Base-by-base conservation (phyloP, 148 eudicot species). In the Selenicereus undatus region DNA sequence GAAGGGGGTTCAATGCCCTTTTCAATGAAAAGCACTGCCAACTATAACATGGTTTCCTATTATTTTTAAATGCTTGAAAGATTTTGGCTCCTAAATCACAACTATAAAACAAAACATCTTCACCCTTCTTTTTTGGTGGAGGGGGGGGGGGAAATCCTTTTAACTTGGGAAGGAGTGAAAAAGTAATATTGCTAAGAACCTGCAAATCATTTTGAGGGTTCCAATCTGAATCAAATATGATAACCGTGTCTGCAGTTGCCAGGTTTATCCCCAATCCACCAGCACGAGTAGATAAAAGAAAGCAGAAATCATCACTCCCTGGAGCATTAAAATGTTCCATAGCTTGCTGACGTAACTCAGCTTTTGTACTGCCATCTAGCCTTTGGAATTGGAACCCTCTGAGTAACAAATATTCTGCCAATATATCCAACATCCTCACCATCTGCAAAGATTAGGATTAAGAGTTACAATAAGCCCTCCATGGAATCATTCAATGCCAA, bases 291-390 rank as follows among this genome's bases (percentile, higher is more conserved):
- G 99, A 97, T 64, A 97, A 94, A 86, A 97, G 99, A 82, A 97
- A 97, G 85, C 99, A 97, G 87, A 97, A 97, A 85, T 97, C 99
- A 79, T 97, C 99, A 86, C 99, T 97, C n/a, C 96, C 97, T 77
- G 95, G 93, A 42, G 99, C 98, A 92, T 97, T 97, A 82, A 97
- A 97, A 86, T 97, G 99, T 18, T 97, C 99, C 99, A 96, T 97
- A 83, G 99, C 99, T 88, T 97, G 99, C 52, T 97, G 99, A 35
- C 99, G 95, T 50, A 88, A 78, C 90, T 97, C 99, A 78, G 98
- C 89, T 83, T 97, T 97, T 51, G 98, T 97, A 86, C 99, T 97
- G 54, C 99, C 99, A 88, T 97, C 99, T 82, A 97, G 94, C 82
- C 99, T 90, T 78, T 97, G 99, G 82, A 82, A 97, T 80, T 97